A percentile compares a stretch with the other conserved stretches of the same genome.
Evolutionary conservation across 106 monocot species (phyloP).

Genomic region (Dioscorea dumetorum): DNA sequence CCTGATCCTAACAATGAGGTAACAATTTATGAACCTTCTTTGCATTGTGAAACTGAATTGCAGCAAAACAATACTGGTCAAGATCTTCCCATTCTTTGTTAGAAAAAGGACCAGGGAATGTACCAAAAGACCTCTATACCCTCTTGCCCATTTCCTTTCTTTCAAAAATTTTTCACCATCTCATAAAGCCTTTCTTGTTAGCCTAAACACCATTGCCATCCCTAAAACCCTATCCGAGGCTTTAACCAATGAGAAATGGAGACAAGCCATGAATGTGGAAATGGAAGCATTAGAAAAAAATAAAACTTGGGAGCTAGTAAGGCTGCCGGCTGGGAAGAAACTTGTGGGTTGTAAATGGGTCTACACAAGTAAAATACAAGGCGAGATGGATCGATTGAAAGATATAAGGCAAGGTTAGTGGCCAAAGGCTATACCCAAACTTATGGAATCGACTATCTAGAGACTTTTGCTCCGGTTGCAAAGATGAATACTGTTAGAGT

Average conservation of each 20-base stretch:
- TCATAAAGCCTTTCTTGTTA: no score
- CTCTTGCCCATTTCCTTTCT: not conserved
- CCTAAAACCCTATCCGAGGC: no score
- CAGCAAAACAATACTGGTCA: not conserved
- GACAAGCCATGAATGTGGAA: no score
- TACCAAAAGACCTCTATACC: not conserved
- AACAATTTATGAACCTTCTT: constrained; percentile 1
- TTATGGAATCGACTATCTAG: not conserved
- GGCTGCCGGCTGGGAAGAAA: not conserved
- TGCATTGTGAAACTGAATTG: not conserved
- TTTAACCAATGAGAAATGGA: no score
- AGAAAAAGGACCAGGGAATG: constrained; percentile 3
- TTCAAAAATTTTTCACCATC: no score
- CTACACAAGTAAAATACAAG: not conserved
- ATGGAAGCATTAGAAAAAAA: constrained; percentile 3
- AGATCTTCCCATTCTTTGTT: constrained; percentile 8
- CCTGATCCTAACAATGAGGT: not conserved
- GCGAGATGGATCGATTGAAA: not conserved
- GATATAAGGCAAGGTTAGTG: not conserved
- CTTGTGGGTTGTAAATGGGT: not conserved
- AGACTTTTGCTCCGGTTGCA: not conserved
- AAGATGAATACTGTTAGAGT: not conserved
- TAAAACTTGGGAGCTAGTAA: not conserved
- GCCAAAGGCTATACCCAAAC: not conserved
- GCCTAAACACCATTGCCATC: no score